Percentiles rank a stretch among this genome's conserved stretches.
phyloP scores from a whole-genome alignment of 352 stramenopile species.

The Pythium insidiosum region DNA sequence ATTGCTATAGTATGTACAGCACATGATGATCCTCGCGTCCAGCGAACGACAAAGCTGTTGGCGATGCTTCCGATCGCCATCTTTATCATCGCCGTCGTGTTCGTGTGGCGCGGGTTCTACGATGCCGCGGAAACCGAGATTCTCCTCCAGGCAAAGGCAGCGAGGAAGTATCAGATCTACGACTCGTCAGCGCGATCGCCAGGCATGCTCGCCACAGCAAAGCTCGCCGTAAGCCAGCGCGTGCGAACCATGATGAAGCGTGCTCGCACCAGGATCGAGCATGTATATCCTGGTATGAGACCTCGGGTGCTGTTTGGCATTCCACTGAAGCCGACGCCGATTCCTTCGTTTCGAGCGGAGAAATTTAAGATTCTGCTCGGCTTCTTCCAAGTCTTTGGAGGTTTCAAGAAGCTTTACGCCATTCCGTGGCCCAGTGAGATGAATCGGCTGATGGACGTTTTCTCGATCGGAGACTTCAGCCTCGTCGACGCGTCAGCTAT shows the following conservation, averaged over 20 bases:
- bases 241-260: slow-evolving; percentile 7
- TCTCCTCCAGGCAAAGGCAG: slow-evolving; percentile 38
- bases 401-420: slow-evolving; percentile 69
- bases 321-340: slow-evolving; percentile 7
- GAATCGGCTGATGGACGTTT: slow-evolving; percentile 55
- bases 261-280: slow-evolving; percentile 5
- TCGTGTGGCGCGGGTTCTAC: slow-evolving; percentile 40
- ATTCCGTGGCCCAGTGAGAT: slow-evolving; percentile 57
- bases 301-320: slow-evolving; percentile 31
- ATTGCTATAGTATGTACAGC: slow-evolving; percentile 48
- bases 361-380: slow-evolving; percentile 77
- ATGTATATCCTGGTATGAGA: neutral
- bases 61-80: slow-evolving; percentile 33
- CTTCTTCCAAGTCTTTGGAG: slow-evolving; percentile 71
- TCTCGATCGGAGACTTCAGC: slow-evolving; percentile 60
- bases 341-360: slow-evolving; percentile 34
- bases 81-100: slow-evolving; percentile 17
- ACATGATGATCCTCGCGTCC: slow-evolving; percentile 25
- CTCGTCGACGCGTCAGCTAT: slow-evolving; percentile 54
- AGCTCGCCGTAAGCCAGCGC: slow-evolving; percentile 16
- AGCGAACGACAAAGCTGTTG: slow-evolving; percentile 24
- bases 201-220: slow-evolving; percentile 18
- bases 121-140: slow-evolving; percentile 38
- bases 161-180: slow-evolving; percentile 50
- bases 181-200: slow-evolving; percentile 5